Percentiles rank a stretch among this genome's conserved stretches.
phyloP scores from a whole-genome alignment of 1,284 basidiomycete genomes.

The Trichosporon sp. region DNA sequence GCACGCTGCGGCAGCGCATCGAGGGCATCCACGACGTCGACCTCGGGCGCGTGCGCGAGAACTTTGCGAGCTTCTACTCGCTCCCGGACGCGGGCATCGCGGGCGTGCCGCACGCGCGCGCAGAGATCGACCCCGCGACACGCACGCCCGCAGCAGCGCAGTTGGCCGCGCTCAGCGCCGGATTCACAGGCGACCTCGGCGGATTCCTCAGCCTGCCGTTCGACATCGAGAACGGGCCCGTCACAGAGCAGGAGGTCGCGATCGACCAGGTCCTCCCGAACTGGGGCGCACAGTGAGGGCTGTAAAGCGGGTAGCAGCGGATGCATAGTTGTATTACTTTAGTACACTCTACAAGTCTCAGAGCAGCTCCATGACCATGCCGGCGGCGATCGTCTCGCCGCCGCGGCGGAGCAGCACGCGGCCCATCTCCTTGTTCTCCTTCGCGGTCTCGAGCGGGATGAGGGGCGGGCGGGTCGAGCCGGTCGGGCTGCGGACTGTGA shows the following conservation, averaged over 20 bases:
- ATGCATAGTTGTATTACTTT: conserved; percentile 5
- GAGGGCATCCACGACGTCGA: conserved; percentile 23
- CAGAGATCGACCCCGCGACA: not conserved
- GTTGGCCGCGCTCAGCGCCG: not conserved
- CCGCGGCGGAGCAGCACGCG: conserved; percentile 77
- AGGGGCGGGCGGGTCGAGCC: conserved; percentile 56
- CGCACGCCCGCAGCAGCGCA: not conserved
- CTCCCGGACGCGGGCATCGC: conserved; percentile 28
- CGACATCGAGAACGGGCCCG: not conserved
- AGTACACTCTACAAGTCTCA: not conserved
- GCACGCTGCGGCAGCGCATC: conserved; percentile 23
- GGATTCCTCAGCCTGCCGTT: not conserved
- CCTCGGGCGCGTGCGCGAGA: conserved; percentile 20
- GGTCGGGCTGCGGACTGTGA: conserved; percentile 60
- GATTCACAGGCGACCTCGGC: not conserved
- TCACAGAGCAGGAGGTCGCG: not conserved
- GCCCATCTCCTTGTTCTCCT: conserved; percentile 95
- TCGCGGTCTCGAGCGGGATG: conserved; percentile 81
- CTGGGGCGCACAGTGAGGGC: not conserved
- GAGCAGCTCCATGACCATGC: conserved; percentile 43
- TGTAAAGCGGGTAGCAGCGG: too few relatives aligned
- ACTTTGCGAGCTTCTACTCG: conserved; percentile 23
- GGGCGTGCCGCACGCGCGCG: not conserved
- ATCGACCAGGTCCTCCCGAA: not conserved
- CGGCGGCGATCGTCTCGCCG: conserved; percentile 92